A percentile compares a stretch with the other conserved stretches of the same genome.
Evolutionary conservation across 1,284 basidiomycete genomes (phyloP).

Genomic region (Melampsora larici-populina): DNA sequence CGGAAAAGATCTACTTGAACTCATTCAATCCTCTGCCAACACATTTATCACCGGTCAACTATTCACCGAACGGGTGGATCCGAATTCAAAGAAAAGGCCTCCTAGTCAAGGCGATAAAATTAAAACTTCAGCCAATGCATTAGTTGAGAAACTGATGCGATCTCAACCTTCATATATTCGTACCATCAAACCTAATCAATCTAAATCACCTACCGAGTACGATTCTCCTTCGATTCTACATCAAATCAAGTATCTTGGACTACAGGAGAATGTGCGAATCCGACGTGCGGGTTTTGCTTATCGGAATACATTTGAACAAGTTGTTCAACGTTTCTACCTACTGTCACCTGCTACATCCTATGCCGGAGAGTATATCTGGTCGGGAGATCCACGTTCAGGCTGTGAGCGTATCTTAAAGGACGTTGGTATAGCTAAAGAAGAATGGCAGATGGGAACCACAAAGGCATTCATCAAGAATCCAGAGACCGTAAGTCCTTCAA

Average conservation of each 20-base stretch:
- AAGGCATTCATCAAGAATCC: conserved; percentile 99
- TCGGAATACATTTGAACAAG: conserved; percentile 95
- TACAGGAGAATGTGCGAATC: conserved; percentile 98
- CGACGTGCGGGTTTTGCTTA: conserved; percentile 97
- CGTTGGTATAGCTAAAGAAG: conserved; percentile 89
- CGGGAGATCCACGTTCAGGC: conserved; percentile 81
- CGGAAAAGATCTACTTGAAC: conserved; percentile 88
- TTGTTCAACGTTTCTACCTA: conserved; percentile 94
- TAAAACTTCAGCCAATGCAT: conserved; percentile 85
- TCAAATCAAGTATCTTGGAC: conserved; percentile 97
- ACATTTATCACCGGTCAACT: conserved; percentile 73
- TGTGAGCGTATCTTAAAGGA: conserved; percentile 91
- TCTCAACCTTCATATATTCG: conserved; percentile 98
- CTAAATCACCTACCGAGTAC: conserved; percentile 86
- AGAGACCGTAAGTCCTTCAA: conserved; percentile 70
- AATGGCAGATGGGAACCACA: conserved; percentile 99
- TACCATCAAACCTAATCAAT: conserved; percentile 99
- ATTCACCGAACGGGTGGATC: conserved; percentile 93
- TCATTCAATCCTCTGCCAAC: conserved; percentile 75
- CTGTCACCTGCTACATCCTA: conserved; percentile 93
- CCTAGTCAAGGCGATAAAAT: conserved; percentile 98
- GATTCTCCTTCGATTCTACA: conserved; percentile 91
- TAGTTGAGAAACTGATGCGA: conserved; percentile 93
- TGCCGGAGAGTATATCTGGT: conserved; percentile 97
- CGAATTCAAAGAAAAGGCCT: conserved; percentile 94